Conservation (phyloP, 768 basidiomycete species). For the Auricularia auricula-judae region DNA sequence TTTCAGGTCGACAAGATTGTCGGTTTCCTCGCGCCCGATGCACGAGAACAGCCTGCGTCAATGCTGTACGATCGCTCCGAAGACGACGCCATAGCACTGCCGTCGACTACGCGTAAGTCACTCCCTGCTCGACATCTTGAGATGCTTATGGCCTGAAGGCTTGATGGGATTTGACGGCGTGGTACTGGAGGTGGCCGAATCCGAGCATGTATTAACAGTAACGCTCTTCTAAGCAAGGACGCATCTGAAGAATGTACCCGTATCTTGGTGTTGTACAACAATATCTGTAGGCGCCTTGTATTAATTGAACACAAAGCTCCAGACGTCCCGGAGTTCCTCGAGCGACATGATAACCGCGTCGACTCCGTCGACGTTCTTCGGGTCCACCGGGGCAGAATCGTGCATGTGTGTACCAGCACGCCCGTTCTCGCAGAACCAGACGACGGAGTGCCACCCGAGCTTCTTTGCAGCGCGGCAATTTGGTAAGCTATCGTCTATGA, state of each 20-base stretch:
- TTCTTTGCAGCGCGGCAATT: constrained; percentile 59
- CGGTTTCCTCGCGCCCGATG: constrained; percentile 57
- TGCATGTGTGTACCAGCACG: constrained; percentile 36
- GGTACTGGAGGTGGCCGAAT: constrained; percentile 67
- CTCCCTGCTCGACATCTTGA: background rate
- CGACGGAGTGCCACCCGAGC: constrained; percentile 63
- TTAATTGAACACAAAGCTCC: constrained; percentile 24
- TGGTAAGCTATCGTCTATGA: constrained; percentile 63
- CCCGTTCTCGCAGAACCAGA: constrained; percentile 71
- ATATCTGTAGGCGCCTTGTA: background rate
- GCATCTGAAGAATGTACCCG: background rate
- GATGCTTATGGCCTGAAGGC: constrained; percentile 20
- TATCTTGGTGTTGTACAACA: background rate
- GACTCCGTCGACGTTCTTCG: constrained; percentile 27
- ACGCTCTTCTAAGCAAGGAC: constrained; percentile 40
- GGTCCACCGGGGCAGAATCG: constrained; percentile 27
- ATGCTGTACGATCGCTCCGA: constrained; percentile 75
- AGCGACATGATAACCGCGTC: constrained; percentile 45
- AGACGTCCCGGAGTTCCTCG: constrained; percentile 57
- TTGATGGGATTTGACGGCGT: constrained; percentile 73
- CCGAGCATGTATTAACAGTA: constrained; percentile 66
- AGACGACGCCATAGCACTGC: constrained; percentile 58
- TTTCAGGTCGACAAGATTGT: constrained; percentile 64
- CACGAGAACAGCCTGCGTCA: constrained; percentile 57
- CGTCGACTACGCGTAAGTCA: constrained; percentile 55